Evolutionary conservation across 768 basidiomycete species (phyloP).

Genomic region (Pleurotus giganteus): DNA sequence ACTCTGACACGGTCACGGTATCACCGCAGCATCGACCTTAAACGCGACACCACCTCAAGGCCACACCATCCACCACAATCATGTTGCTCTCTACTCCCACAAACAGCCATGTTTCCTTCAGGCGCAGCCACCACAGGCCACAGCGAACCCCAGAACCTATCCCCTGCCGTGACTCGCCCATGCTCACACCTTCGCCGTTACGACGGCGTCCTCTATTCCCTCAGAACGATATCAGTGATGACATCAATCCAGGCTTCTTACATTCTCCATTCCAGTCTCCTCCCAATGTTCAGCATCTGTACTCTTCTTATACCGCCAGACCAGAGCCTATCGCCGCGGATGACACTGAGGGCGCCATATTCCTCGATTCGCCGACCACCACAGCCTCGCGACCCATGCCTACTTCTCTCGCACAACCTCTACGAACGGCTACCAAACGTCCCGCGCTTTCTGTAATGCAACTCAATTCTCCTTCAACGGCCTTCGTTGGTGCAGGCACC

Average conservation of each 20-base stretch:
- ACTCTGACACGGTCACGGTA: slow-evolving; percentile 15
- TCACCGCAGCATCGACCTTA: slow-evolving; percentile 16
- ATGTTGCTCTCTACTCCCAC: slow-evolving; percentile 48
- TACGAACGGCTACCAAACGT: slow-evolving; percentile 63
- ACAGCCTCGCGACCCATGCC: slow-evolving; percentile 33
- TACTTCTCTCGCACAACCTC: slow-evolving; percentile 43
- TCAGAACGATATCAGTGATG: slow-evolving; percentile 23
- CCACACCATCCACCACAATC: slow-evolving; percentile 23
- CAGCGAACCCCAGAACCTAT: slow-evolving; percentile 24
- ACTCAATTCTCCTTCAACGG: slow-evolving; percentile 24
- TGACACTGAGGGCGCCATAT: slow-evolving; percentile 58
- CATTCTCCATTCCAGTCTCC: slow-evolving; percentile 51
- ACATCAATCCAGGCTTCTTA: slow-evolving; percentile 51
- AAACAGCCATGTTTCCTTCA: slow-evolving; percentile 33
- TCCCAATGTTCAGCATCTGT: slow-evolving; percentile 34
- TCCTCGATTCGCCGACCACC: slow-evolving; percentile 47
- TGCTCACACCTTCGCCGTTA: slow-evolving; percentile 66
- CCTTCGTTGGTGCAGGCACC: slow-evolving; percentile 44
- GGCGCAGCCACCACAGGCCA: slow-evolving; percentile 27
- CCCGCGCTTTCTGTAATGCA: slow-evolving; percentile 39
- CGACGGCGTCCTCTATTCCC: slow-evolving; percentile 42
- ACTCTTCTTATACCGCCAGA: slow-evolving; percentile 33
- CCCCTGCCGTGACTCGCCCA: slow-evolving; percentile 49
- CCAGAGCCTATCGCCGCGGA: slow-evolving; percentile 44
- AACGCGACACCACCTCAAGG: slow-evolving; percentile 16